These are phyloP conservation scores for Tylopilus vinaceipallidus DNA, from an alignment of 768 basidiomycete species.

Conservation along the genomic window DNA sequence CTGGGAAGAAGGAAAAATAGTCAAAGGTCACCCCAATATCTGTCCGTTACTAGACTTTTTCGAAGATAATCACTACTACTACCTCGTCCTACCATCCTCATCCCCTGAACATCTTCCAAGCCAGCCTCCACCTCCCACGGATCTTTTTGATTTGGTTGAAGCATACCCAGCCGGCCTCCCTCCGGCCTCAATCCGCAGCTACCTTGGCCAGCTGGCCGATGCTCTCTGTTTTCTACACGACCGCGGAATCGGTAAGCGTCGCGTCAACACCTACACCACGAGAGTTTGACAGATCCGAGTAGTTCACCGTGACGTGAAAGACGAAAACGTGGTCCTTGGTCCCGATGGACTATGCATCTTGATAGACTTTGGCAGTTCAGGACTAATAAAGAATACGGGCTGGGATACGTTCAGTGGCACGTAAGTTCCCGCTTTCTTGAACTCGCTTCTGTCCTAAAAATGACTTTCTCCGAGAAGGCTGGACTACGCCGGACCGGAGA, in stretches of 20 bases:
- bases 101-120: constrained; percentile 55
- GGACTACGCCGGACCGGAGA: constrained; percentile 96
- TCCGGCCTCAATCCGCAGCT: constrained; percentile 67
- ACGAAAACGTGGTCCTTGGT: constrained; percentile 91
- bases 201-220: constrained; percentile 93
- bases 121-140: constrained; percentile 60
- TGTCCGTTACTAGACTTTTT: constrained; percentile 95
- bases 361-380: constrained; percentile 96
- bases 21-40: constrained; percentile 93
- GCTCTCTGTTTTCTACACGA: constrained; percentile 86
- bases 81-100: constrained; percentile 82
- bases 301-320: constrained; percentile 98
- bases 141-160: constrained; percentile 96
- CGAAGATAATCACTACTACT: constrained; percentile 95
- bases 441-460: constrained; percentile 8
- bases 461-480: constrained; percentile 43
- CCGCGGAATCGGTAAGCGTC: constrained; percentile 78
- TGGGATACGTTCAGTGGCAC: constrained; percentile 95
- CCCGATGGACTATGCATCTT: constrained; percentile 81
- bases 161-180: constrained; percentile 82
- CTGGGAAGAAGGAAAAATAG: constrained; percentile 69
- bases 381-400: constrained; percentile 75
- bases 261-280: background rate
- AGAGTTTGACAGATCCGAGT: constrained; percentile 8
- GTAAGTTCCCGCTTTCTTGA: constrained; percentile 46